phyloP scores from a whole-genome alignment of 345 rosid species.

The Linum trigynum region DNA sequence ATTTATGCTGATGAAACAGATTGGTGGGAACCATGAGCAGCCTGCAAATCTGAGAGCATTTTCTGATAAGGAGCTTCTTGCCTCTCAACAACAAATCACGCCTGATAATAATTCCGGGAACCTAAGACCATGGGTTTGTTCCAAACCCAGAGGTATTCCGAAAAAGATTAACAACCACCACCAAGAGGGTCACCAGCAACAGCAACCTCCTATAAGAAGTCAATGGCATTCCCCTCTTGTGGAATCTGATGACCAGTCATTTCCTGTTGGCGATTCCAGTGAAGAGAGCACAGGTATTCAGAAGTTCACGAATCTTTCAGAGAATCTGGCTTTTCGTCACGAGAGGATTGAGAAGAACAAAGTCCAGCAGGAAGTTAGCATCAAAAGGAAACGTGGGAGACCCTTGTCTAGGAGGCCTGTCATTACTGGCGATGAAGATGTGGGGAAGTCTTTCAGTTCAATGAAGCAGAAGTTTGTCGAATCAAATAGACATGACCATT shows the following conservation, averaged over 20 bases:
- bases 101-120: constrained; percentile 49
- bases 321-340: constrained; percentile 24
- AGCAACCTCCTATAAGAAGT: constrained; percentile 17
- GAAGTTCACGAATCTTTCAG: constrained; percentile 27
- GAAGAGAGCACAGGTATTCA: constrained; percentile 27
- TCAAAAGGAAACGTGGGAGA: constrained; percentile 32
- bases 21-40: constrained; percentile 29
- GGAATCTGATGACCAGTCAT: constrained; percentile 32
- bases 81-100: constrained; percentile 27
- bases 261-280: constrained; percentile 26
- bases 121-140: constrained; percentile 47
- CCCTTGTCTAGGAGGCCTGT: constrained; percentile 23
- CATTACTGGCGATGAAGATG: constrained; percentile 8
- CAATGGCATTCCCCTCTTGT: constrained; percentile 37
- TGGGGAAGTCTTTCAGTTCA: constrained; percentile 17
- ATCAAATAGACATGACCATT: constrained; percentile 22
- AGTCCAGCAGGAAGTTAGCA: constrained; percentile 18
- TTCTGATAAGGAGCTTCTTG: constrained; percentile 17
- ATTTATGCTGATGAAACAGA: constrained; percentile 27
- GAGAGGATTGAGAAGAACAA: constrained; percentile 22
- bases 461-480: constrained; percentile 21
- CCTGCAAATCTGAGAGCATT: constrained; percentile 29
- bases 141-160: constrained; percentile 44
- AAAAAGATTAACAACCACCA: constrained; percentile 39
- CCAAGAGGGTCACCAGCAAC: constrained; percentile 24